Percentiles rank a stretch among this genome's conserved stretches.
Conservation (phyloP, 139 green algal species). For the Closterium sp. region DNA sequence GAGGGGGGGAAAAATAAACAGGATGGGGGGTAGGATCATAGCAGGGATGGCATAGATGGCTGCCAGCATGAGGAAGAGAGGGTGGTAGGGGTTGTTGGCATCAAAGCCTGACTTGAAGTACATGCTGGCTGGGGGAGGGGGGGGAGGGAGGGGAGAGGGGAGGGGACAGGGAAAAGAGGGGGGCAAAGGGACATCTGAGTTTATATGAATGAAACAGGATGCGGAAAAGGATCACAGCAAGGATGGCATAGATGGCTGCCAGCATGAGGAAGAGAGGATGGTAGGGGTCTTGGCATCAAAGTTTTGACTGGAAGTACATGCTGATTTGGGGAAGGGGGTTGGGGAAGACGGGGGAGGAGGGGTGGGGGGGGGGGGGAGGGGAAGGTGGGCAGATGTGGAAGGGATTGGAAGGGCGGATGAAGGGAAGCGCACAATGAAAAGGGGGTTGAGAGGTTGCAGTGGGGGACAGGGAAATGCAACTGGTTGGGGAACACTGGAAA, state of each 20-base stretch:
- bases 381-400: too few species aligned
- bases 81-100: background rate
- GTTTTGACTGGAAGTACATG: background rate
- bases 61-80: background rate
- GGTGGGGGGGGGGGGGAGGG: too few species aligned
- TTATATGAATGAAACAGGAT: too few species aligned
- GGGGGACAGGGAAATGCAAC: too few species aligned
- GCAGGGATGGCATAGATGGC: background rate
- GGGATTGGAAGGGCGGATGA: too few species aligned
- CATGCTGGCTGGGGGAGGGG: background rate
- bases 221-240: background rate
- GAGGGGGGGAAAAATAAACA: background rate
- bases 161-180: too few species aligned
- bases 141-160: too few species aligned
- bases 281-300: background rate
- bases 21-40: background rate
- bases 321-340: background rate
- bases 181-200: too few species aligned
- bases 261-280: background rate
- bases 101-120: background rate
- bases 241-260: background rate
- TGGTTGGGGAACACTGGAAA: too few species aligned
- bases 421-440: too few species aligned
- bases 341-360: too few species aligned
- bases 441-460: too few species aligned